A percentile compares a stretch with the other conserved stretches of the same genome.
These are phyloP conservation scores for Brasenia schreberi DNA, from an alignment of 164 flowering plant species.

Conservation along the genomic window DNA sequence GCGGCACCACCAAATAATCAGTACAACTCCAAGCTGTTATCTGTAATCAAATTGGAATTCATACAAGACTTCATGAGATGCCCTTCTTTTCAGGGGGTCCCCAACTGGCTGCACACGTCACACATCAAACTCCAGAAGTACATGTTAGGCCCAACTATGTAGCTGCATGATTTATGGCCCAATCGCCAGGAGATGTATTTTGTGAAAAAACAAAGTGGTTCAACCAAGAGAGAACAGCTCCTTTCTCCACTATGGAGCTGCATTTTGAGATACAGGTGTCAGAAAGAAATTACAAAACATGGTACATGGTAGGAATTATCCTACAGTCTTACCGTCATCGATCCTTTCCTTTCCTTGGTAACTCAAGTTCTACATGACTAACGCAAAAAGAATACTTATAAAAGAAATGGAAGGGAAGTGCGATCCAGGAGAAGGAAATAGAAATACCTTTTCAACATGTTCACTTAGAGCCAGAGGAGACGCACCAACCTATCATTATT, in stretches of 20 bases:
- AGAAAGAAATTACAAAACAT: no score
- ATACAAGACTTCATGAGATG: neutral
- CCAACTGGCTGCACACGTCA: neutral
- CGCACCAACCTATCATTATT: slow-evolving; percentile 11
- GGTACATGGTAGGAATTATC: no score
- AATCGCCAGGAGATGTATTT: no score
- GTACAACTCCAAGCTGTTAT: neutral
- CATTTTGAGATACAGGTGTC: no score
- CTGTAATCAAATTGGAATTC: neutral
- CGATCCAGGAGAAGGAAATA: neutral
- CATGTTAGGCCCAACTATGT: no score
- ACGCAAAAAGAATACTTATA: neutral
- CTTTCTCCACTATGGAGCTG: no score
- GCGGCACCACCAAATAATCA: neutral
- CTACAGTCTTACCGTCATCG: no score
- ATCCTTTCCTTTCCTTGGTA: no score
- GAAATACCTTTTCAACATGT: slow-evolving; percentile 47
- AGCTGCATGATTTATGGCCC: no score
- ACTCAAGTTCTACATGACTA: neutral
- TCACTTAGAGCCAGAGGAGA: slow-evolving; percentile 26
- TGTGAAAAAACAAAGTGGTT: no score
- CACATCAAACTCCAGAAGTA: no score
- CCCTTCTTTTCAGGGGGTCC: neutral
- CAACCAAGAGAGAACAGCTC: no score
- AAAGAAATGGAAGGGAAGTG: neutral